Evolutionary conservation across 2,329 filamentous ascomycete species (phyloP).

Genomic region (Didymella glomerata): DNA sequence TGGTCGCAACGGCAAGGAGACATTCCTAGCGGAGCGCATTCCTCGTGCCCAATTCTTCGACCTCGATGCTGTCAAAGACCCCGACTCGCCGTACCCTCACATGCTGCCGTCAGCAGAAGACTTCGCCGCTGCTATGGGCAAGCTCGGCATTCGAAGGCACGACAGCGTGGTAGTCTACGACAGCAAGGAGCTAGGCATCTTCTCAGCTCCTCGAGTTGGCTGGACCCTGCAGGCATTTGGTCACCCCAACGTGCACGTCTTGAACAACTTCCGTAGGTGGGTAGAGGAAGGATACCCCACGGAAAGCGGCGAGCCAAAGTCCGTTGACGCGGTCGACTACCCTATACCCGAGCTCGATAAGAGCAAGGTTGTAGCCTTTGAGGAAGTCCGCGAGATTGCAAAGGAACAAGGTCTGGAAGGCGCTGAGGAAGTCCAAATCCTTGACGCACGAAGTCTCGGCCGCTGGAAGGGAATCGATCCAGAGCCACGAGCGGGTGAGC

Average conservation of each 20-base stretch:
- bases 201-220: slow-evolving; percentile 89
- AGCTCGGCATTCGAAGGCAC: slow-evolving; percentile 84
- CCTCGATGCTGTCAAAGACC: slow-evolving; percentile 89
- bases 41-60: slow-evolving; percentile 95
- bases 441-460: slow-evolving; percentile 83
- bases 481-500: slow-evolving; percentile 80
- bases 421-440: slow-evolving; percentile 81
- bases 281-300: slow-evolving; percentile 82
- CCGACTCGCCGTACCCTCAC: slow-evolving; percentile 88
- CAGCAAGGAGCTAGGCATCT: slow-evolving; percentile 87
- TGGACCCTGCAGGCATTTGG: slow-evolving; percentile 95
- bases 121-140: slow-evolving; percentile 88
- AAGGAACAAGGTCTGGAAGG: slow-evolving; percentile 82
- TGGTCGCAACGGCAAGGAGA: slow-evolving; percentile 78
- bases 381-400: slow-evolving; percentile 81
- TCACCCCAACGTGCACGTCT: slow-evolving; percentile 83
- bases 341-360: slow-evolving; percentile 57
- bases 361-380: slow-evolving; percentile 77
- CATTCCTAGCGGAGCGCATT: slow-evolving; percentile 83
- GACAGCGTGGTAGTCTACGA: slow-evolving; percentile 96
- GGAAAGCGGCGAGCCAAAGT: slow-evolving; percentile 75
- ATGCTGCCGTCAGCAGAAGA: slow-evolving; percentile 87
- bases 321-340: slow-evolving; percentile 55
- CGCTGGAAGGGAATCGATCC: slow-evolving; percentile 84
- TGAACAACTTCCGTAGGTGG: slow-evolving; percentile 98